Base-by-base conservation (phyloP, 2,329 filamentous ascomycete genomes). In the Beauveria rudraprayagi region DNA sequence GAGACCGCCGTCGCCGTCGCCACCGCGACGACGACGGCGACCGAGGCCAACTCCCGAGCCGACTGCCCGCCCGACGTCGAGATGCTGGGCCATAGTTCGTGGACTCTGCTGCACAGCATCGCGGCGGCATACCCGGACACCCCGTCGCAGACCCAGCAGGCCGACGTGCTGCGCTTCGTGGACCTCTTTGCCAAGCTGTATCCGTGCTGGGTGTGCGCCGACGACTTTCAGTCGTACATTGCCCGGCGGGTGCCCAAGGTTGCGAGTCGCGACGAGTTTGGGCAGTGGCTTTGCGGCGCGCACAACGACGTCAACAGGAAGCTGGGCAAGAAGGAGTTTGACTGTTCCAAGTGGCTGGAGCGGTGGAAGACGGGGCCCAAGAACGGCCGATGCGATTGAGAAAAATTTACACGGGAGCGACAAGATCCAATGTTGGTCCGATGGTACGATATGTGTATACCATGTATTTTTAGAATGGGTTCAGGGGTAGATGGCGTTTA, bases 21-120 rank as follows among this genome's bases (percentile, higher is more conserved):
- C 55, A 26, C n/a, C 26, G 28, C 24, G 11, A 34, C 56, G 10
- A 60, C 40, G 22, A 22, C 50, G 4, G 34, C 40, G 40, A 46
- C 48, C 14, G 19, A 8, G 11, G 9, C 77, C 5, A 61, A 77
- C 16, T 78, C 81, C 8, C 64, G 56, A 11, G 56, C 53, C 44
- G 89, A 96, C 74, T 97, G 93, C 71, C 94, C 94, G 0, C 89
- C 94, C 1, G 92, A 97, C 71, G 91, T 97, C 65, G 91, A 96
- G 71, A 77, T 81, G 17, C 86, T 99, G 5, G 94, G 94, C 54
- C 90, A 92, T 64, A 87, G 87, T 63, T 90, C 91, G 14, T 99
- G 94, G 94, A 97, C 92, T 0, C 83, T 99, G 22, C 84, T 99
- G 1, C 94, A 99, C 78, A 88, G 89, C 9, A 90, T 99, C 65